These are phyloP conservation scores for Novymonas esmeraldas DNA, from an alignment of 208 protist species.

Conservation along the genomic window DNA sequence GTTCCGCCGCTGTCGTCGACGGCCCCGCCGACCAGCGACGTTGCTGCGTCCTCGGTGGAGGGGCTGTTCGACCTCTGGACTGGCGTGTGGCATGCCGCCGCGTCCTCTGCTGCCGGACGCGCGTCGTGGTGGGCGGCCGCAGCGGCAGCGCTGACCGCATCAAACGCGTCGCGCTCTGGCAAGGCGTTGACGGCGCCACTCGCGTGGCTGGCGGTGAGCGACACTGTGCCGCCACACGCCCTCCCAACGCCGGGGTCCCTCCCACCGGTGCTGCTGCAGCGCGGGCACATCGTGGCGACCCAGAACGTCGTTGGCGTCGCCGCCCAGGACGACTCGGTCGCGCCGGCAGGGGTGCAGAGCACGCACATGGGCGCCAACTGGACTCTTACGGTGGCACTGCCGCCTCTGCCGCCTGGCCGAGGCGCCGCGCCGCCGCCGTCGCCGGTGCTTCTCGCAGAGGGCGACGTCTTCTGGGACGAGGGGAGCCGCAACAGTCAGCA, in stretches of 20 bases:
- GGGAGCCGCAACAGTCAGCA: conserved; percentile 44
- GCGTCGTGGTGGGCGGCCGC: conserved; percentile 3
- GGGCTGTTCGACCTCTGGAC: conserved; percentile 49
- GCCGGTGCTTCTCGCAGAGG: conserved; percentile 36
- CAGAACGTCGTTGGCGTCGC: conserved; percentile 20
- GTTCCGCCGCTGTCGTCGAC: not conserved
- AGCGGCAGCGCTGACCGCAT: too few species aligned
- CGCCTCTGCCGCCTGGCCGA: conserved; percentile 4
- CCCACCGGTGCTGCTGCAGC: conserved; percentile 17
- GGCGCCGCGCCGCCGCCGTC: not conserved
- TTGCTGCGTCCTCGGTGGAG: not conserved
- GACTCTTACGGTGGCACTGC: conserved; percentile 29
- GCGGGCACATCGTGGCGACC: conserved; percentile 26
- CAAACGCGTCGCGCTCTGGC: too few species aligned
- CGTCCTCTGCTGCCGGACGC: not conserved
- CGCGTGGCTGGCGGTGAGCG: not conserved
- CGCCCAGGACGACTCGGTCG: not conserved
- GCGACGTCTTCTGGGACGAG: conserved; percentile 58
- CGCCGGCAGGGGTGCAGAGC: conserved; percentile 22
- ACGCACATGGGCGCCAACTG: conserved; percentile 37
- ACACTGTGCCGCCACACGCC: not conserved
- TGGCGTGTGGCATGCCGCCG: conserved; percentile 17
- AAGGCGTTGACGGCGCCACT: not conserved
- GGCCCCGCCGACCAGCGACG: not conserved
- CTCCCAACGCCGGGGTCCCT: conserved; percentile 10